Conservation (phyloP, 2,329 filamentous ascomycete species). For the Beauveria medogensis region DNA sequence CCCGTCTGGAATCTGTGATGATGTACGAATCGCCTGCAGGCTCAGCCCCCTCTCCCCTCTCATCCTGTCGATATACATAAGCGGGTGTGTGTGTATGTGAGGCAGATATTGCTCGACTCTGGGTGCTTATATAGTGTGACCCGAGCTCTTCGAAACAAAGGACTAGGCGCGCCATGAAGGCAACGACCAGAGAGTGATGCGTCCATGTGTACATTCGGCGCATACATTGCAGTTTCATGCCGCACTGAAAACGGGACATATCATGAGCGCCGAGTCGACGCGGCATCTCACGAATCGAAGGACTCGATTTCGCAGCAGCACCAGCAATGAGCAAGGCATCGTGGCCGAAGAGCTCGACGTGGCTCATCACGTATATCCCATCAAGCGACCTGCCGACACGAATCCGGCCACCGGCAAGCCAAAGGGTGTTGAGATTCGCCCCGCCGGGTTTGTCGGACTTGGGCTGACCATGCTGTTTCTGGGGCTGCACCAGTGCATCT, state of each 20-base stretch:
- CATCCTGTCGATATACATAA: too few relatives aligned
- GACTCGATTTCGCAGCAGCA: neutral
- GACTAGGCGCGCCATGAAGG: neutral
- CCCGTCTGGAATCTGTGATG: too few relatives aligned
- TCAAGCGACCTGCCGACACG: neutral
- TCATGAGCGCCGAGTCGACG: neutral
- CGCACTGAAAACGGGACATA: neutral
- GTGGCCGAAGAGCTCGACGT: neutral
- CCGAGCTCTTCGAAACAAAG: neutral
- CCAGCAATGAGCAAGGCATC: neutral
- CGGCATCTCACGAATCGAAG: neutral
- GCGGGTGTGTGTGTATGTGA: neutral
- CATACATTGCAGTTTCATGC: neutral
- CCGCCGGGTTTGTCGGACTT: neutral
- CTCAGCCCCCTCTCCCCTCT: too few relatives aligned
- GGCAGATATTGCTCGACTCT: neutral
- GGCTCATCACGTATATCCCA: neutral
- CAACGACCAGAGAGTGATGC: neutral
- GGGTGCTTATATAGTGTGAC: conserved; percentile 3
- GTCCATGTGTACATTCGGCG: neutral
- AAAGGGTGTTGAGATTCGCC: neutral
- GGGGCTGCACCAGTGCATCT: neutral
- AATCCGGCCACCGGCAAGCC: neutral
- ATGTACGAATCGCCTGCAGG: too few relatives aligned
- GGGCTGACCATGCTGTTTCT: neutral